A percentile compares a stretch with the other conserved stretches of the same genome.
Conservation (phyloP, 345 rosid species). For the Pseudoturritis turrita region DNA sequence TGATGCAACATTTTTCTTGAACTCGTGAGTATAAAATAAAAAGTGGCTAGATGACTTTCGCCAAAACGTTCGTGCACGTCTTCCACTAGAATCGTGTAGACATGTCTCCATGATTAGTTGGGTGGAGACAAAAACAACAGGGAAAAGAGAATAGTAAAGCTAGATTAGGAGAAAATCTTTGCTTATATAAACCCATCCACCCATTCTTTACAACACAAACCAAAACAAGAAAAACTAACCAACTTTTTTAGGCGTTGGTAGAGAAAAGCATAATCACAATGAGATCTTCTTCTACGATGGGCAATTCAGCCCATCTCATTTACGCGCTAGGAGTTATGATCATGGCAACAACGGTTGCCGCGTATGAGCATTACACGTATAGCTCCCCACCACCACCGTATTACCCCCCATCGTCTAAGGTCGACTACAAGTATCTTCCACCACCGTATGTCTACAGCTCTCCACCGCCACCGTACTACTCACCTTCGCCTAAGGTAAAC, state of each 20-base stretch:
- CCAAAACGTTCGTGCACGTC: conserved; percentile 25
- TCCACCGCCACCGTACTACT: too few relatives aligned
- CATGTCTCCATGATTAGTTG: not conserved
- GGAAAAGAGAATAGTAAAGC: not conserved
- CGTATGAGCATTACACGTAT: too few relatives aligned
- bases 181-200: conserved; percentile 1
- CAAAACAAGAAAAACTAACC: conserved; percentile 2
- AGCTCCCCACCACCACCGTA: too few relatives aligned
- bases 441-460: too few relatives aligned
- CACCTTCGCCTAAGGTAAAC: too few relatives aligned
- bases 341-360: too few relatives aligned
- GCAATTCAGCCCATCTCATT: conserved; percentile 16
- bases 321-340: not conserved
- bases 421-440: too few relatives aligned
- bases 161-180: not conserved
- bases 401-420: too few relatives aligned
- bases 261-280: not conserved
- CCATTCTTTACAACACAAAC: not conserved
- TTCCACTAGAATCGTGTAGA: too few relatives aligned
- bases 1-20: not conserved
- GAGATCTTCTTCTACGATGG: conserved; percentile 8
- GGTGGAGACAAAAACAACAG: not conserved
- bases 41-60: not conserved
- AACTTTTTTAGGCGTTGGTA: not conserved
- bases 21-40: not conserved